Conservation (phyloP, 805 yeast genomes). For the Barnettozyma populi region DNA sequence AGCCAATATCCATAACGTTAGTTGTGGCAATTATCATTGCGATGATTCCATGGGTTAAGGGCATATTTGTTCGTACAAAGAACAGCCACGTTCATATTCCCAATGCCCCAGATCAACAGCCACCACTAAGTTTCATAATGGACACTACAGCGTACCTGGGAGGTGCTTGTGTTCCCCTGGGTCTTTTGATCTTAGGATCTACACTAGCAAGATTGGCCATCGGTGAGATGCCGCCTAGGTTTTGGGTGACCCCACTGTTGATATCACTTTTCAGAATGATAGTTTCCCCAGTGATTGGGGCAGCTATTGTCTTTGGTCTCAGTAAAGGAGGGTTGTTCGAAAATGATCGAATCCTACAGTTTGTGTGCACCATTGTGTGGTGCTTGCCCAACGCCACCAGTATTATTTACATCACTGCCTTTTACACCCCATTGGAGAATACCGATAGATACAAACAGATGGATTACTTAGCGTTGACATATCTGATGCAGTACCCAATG, state of each 20-base stretch:
- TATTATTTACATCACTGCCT: slow-evolving; percentile 81
- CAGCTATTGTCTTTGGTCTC: slow-evolving; percentile 57
- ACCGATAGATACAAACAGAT: slow-evolving; percentile 15
- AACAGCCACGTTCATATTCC: slow-evolving; percentile 37
- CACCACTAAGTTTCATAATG: slow-evolving; percentile 82
- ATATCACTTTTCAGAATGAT: slow-evolving; percentile 57
- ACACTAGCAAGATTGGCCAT: slow-evolving; percentile 75
- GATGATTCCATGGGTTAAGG: slow-evolving; percentile 85
- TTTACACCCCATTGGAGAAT: slow-evolving; percentile 55
- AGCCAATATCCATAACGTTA: slow-evolving; percentile 73
- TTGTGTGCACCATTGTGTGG: slow-evolving; percentile 70
- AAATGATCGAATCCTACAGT: slow-evolving; percentile 50
- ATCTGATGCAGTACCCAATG: slow-evolving; percentile 21
- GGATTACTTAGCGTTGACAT: slow-evolving; percentile 22
- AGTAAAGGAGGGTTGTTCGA: slow-evolving; percentile 61
- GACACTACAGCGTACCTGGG: slow-evolving; percentile 78
- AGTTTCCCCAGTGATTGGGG: slow-evolving; percentile 77
- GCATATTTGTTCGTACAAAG: slow-evolving; percentile 52
- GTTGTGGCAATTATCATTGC: slow-evolving; percentile 60
- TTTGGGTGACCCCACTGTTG: slow-evolving; percentile 44
- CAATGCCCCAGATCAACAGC: slow-evolving; percentile 79
- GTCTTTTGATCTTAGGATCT: slow-evolving; percentile 79
- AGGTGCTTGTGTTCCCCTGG: slow-evolving; percentile 86
- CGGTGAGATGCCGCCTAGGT: slow-evolving; percentile 35
- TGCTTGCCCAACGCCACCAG: slow-evolving; percentile 90